Conservation (phyloP, 2,329 filamentous ascomycete genomes). For the Apiospora arundinis region DNA sequence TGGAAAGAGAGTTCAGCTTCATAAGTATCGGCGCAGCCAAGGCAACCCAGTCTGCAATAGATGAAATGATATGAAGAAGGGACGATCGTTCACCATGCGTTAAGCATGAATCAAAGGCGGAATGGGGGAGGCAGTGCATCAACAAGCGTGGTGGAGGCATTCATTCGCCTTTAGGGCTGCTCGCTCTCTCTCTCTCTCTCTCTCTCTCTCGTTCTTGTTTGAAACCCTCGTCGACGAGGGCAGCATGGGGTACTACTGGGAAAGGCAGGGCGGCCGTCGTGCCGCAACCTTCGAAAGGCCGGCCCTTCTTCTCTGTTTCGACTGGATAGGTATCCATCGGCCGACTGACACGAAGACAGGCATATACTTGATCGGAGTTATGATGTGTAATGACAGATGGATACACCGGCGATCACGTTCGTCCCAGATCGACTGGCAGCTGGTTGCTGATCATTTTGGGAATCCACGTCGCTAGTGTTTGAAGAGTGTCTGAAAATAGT, state of each 20-base stretch:
- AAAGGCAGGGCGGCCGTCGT: not conserved
- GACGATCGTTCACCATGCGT: not conserved
- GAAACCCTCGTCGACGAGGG: not conserved
- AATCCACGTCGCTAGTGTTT: conserved; percentile 3
- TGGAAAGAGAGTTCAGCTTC: not conserved
- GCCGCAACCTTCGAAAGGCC: not conserved
- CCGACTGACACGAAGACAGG: not conserved
- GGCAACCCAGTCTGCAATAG: not conserved
- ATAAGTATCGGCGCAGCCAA: not conserved
- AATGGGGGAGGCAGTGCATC: not conserved
- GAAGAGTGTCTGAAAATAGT: conserved; percentile 9
- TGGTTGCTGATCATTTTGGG: not conserved
- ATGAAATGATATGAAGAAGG: conserved; percentile 10
- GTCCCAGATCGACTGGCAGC: conserved; percentile 7
- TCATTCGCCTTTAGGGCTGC: too few species aligned
- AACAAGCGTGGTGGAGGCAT: conserved; percentile 5
- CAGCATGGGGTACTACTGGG: not conserved
- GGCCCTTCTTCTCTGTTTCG: not conserved
- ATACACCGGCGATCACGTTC: conserved; percentile 4
- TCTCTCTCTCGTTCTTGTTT: not conserved
- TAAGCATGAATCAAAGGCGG: not conserved
- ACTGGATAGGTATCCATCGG: not conserved
- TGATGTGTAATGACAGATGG: conserved; percentile 2
- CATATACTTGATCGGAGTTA: not conserved
- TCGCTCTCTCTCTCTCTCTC: not conserved